Evolutionary conservation across 208 protist genomes (phyloP).

Genomic region (Acanthamoeba rhysodes): DNA sequence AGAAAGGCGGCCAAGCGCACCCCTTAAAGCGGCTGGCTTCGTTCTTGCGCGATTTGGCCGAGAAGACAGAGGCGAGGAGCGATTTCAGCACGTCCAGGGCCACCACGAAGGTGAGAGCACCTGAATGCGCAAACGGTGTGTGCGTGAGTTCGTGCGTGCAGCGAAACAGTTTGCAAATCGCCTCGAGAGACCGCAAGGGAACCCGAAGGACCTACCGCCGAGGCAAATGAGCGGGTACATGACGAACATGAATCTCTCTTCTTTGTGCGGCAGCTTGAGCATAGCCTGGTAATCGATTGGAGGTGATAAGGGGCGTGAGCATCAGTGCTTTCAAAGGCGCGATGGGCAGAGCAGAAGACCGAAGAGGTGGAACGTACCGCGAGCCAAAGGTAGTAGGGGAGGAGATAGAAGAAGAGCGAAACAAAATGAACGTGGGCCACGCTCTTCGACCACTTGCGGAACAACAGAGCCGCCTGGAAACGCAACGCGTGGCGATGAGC

Average conservation of each 20-base stretch:
- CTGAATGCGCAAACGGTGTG: neutral
- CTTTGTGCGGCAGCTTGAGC: constrained; percentile 95
- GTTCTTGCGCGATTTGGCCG: neutral
- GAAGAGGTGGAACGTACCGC: neutral
- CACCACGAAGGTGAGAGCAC: constrained; percentile 43
- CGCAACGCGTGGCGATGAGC: neutral
- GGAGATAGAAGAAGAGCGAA: constrained; percentile 35
- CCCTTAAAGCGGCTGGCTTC: neutral
- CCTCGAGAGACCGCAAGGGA: neutral
- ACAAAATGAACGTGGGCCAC: constrained; percentile 27
- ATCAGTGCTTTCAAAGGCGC: neutral
- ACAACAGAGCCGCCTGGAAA: constrained; percentile 64
- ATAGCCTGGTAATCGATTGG: constrained; percentile 84
- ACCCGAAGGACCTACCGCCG: constrained; percentile 3
- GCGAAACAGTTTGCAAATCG: neutral
- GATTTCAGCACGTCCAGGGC: constrained; percentile 30
- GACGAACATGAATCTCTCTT: constrained; percentile 96
- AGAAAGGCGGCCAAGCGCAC: neutral
- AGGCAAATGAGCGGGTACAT: constrained; percentile 95
- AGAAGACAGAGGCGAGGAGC: neutral
- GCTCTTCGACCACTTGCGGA: constrained; percentile 70
- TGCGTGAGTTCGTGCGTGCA: neutral
- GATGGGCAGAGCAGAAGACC: neutral
- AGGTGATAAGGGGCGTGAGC: neutral
- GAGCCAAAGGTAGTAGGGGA: constrained; percentile 72